These are phyloP conservation scores for Astragalus glycyphyllos DNA, from an alignment of 306 rosid genomes.

Conservation along the genomic window DNA sequence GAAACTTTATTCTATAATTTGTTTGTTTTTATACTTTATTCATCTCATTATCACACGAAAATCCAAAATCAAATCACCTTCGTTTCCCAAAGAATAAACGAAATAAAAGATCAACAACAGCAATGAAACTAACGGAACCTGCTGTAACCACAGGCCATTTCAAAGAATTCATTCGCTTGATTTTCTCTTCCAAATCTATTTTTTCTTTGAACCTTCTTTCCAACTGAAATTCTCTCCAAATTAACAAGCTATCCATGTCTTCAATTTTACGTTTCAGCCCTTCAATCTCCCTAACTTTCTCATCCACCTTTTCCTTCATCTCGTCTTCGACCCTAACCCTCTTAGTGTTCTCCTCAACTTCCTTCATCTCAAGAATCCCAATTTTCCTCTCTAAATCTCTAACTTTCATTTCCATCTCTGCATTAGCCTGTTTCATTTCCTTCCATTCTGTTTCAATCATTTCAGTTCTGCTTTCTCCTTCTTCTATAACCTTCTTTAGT, in stretches of 20 bases:
- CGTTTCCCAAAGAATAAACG: slow-evolving; percentile 53
- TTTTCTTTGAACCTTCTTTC: slow-evolving; percentile 54
- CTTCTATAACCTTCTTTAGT: slow-evolving; percentile 46
- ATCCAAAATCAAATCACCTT: slow-evolving; percentile 45
- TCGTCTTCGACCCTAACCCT: slow-evolving; percentile 67
- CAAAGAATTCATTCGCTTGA: slow-evolving; percentile 46
- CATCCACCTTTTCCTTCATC: slow-evolving; percentile 68
- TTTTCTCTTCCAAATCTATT: slow-evolving; percentile 50
- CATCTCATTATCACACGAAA: no score
- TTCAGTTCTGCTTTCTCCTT: slow-evolving; percentile 49
- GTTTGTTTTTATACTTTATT: no score
- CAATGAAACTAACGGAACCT: slow-evolving; percentile 62
- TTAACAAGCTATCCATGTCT: no score
- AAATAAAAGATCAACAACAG: slow-evolving; percentile 41
- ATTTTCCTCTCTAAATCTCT: slow-evolving; percentile 77
- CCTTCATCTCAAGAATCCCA: slow-evolving; percentile 61
- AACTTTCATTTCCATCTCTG: slow-evolving; percentile 62
- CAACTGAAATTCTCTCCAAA: no score
- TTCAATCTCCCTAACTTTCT: no score
- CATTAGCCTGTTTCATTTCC: slow-evolving; percentile 49
- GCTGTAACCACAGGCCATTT: slow-evolving; percentile 60
- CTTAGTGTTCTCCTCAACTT: slow-evolving; percentile 71
- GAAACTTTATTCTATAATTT: no score
- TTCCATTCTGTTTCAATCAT: slow-evolving; percentile 58
- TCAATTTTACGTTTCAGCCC: no score